Evolutionary conservation across 2,329 filamentous ascomycete species (phyloP), one percentile per base, ranked within the genome.

Genomic region (Penicillium sp.): DNA sequence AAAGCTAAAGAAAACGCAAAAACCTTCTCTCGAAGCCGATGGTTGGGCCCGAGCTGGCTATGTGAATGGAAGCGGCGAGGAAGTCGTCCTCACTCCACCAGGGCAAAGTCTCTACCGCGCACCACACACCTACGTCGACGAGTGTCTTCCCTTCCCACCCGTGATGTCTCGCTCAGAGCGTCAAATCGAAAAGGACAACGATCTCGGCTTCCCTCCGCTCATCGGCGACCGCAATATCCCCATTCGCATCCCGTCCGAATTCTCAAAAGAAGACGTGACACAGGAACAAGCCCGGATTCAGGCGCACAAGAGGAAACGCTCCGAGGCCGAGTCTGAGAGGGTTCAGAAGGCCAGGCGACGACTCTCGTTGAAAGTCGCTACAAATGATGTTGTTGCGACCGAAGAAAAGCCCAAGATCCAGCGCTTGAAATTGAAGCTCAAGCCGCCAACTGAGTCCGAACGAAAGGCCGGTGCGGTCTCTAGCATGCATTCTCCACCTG

Each of bases 181-280:
- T 9, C 49, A 63, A 17, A 53, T 41, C 17, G 44, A 46, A 5
- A 46, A 26, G 8, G 52, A 60, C 13, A n/a, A 24, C 7, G 23
- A 44, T 6, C 41, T 58, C 39, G 58, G 61, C 2, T 62, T 51
- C 32, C 58, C 61, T 7, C 61, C 61, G 2, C 46, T 58, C n/a
- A 32, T 63, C 18, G 61, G 61, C 10, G 51, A 54, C 24, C 58
- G 59, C 6, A 63, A 63, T 37, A 37, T 56, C 10, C 61, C 61
- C 5, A 49, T 48, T 10, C 47, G n/a, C 23, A 9, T 20, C 12
- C 21, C 21, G 7, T 24, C 36, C 36, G 36, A 26, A n/a, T 61
- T 60, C 32, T 10, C 26, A 17, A 29, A 26, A 15, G 55, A 63
- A 20, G 47, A 60, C 13, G 49, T 60, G 7, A 24, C 39, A 3